Evolutionary conservation across 805 yeast species (phyloP), one percentile per base, ranked within the genome.

Genomic region (Scheffersomyces stipitis): DNA sequence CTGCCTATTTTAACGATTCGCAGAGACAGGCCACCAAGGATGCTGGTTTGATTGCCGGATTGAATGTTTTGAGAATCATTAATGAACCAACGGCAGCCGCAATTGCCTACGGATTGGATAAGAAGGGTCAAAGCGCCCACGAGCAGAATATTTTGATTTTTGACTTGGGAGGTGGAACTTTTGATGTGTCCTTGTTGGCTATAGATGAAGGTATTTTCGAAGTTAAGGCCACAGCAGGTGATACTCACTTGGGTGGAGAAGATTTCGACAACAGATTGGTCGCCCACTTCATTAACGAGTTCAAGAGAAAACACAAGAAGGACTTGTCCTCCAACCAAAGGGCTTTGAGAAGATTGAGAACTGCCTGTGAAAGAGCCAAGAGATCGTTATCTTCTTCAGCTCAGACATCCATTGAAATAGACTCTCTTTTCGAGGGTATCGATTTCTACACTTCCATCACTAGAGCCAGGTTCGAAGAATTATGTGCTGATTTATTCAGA

Each of bases 291-390:
- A 77, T 80, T 60, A 85, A 84, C 71, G 97, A 90, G 66, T 89
- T 89, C 76, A 88, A 90, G 80, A 86, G 93, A 82, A 91, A 91
- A 76, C 81, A 89, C 65, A 78, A 78, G 57, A 83, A 87, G 57
- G 97, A 93, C 65, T 73, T 91, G 47, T 65, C 86, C 49, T 73
- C 77, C 43, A 89, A 88, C 73, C 76, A 81, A 54, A 86, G 89
- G 73, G 90, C 97, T 28, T 69, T 90, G 56, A 86, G 96, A 55
- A 88, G 91, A 73, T 80, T 90, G 61, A 90, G 91, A 83, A 86
- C 96, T 63, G 97, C 91, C 65, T 96, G 89, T 63, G 98, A 90
- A 76, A 88, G 93, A 78, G 98, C 98, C 37, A 91, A 91, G 81
- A 85, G 99, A 75, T 81, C 96, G 29, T 76, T 91, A 60, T 90